Evolutionary conservation across 2,329 filamentous ascomycete genomes (phyloP), one percentile per base, ranked within the genome.

Genomic region (Penicillium polonicum): DNA sequence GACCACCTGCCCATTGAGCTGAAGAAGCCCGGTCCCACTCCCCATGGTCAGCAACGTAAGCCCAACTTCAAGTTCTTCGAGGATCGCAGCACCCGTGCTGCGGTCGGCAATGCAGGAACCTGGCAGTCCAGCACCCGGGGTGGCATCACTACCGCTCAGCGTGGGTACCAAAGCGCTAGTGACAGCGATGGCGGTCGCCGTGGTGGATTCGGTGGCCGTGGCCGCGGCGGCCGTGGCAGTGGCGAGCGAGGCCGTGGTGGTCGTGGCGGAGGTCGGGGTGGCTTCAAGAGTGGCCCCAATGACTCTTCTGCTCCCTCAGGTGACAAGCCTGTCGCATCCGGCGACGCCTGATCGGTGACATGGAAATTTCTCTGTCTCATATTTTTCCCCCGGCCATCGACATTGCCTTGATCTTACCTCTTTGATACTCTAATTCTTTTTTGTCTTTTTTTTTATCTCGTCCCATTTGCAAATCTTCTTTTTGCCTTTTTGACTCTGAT

Each of bases 81-180:
- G 70, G 87, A 89, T 46, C 86, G 85, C 65, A 83, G 84, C 29
- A 48, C 43, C 66, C 81, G 72, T 65, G 75, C 72, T 71, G 75
- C 72, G 70, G 80, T 74, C 61, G 82, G 82, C 48, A 76, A 74
- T 59, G 82, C 82, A 29, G 83, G 83, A 29, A 81, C 77, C 46
- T 87, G 83, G 84, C 79, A 82, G 65, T 69, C 70, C 48, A 79
- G 76, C 69, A 83, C 73, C 65, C 85, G 89, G 48, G 86, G 86
- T 52, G 86, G 86, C 53, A 85, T 86, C 36, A 87, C 81, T 52
- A 85, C 86, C 48, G 78, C 81, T 63, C 83, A 84, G 57, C 89
- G 88, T 66, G 91, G 91, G 59, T 96, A 96, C 79, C 88, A 91
- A 66, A 95, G 91, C 70, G 91, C 90, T 58, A 92, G 88, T 59